Conservation (phyloP, 2,329 filamentous ascomycete genomes). For the Coniochaeta sp. region DNA sequence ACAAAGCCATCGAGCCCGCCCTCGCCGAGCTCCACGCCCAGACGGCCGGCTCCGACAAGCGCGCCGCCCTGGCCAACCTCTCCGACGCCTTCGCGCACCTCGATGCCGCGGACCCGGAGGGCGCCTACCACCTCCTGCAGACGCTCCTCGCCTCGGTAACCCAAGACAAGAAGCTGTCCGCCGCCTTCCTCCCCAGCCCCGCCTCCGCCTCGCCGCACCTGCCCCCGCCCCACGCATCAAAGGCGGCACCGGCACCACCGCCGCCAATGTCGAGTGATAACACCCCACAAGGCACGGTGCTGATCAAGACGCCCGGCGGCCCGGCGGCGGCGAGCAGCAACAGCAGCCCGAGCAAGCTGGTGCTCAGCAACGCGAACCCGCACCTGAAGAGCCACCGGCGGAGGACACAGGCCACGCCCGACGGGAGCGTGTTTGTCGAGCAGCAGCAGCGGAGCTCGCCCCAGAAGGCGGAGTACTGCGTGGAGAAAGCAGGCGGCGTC, state of each 20-base stretch:
- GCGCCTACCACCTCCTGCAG: slow-evolving; percentile 77
- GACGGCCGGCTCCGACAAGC: slow-evolving; percentile 57
- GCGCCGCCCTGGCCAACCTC: slow-evolving; percentile 75
- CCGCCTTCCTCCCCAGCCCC: slow-evolving; percentile 26
- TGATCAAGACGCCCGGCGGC: slow-evolving; percentile 43
- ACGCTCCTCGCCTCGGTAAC: slow-evolving; percentile 68
- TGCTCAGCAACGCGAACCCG: slow-evolving; percentile 76
- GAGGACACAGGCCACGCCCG: slow-evolving; percentile 5
- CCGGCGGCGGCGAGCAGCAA: slow-evolving; percentile 17
- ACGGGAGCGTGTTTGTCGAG: background rate
- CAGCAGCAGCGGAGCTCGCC: slow-evolving; percentile 21
- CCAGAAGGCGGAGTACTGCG: slow-evolving; percentile 22
- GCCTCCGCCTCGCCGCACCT: slow-evolving; percentile 15
- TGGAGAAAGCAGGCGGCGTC: slow-evolving; percentile 35
- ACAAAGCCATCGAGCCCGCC: slow-evolving; percentile 72
- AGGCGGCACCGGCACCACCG: too few relatives aligned
- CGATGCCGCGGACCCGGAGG: slow-evolving; percentile 84
- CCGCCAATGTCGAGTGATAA: too few relatives aligned
- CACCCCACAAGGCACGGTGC: slow-evolving; percentile 48
- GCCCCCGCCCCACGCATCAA: too few relatives aligned
- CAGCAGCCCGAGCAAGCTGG: slow-evolving; percentile 54
- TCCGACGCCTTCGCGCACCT: slow-evolving; percentile 81
- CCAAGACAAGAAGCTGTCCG: slow-evolving; percentile 57
- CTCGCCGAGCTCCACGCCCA: slow-evolving; percentile 85
- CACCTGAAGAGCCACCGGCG: slow-evolving; percentile 74